Evolutionary conservation across 768 basidiomycete species (phyloP).

Genomic region (Cyclocybe cylindracea): DNA sequence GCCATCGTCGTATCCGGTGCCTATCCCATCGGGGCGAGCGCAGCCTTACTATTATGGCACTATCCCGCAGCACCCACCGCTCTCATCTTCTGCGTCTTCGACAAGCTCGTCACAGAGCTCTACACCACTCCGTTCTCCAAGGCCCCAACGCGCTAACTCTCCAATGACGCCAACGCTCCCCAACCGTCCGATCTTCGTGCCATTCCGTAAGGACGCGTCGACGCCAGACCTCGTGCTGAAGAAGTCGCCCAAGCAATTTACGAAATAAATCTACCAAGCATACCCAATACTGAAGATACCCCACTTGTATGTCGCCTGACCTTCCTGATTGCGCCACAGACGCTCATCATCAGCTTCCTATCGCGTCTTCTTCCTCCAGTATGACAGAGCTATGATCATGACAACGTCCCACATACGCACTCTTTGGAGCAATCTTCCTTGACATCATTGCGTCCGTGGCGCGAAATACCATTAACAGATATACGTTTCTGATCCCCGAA

Average conservation of each 20-base stretch:
- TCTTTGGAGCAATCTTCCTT: too few species aligned
- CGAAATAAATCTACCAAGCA: constrained; percentile 5
- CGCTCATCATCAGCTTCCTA: not conserved
- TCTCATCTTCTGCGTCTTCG: constrained; percentile 21
- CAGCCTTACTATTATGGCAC: constrained; percentile 16
- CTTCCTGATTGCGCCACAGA: not conserved
- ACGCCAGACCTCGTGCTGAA: constrained; percentile 55
- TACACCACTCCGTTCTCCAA: constrained; percentile 22
- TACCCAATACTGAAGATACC: constrained; percentile 7
- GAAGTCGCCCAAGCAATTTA: constrained; percentile 19
- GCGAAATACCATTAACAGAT: too few species aligned
- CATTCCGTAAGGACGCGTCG: constrained; percentile 51
- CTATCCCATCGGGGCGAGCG: constrained; percentile 34
- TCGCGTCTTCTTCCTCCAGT: not conserved
- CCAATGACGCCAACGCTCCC: constrained; percentile 17
- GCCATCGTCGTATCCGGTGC: constrained; percentile 50
- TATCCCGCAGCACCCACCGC: constrained; percentile 11
- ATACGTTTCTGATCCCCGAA: too few species aligned
- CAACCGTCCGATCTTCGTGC: constrained; percentile 45
- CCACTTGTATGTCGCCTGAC: not conserved
- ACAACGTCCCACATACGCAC: too few species aligned
- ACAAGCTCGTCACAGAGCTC: constrained; percentile 12
- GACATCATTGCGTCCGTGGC: too few species aligned
- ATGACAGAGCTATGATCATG: too few species aligned
- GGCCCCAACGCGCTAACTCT: constrained; percentile 22